Conservation (phyloP, 306 rosid species). For the Sicyos edulis region DNA sequence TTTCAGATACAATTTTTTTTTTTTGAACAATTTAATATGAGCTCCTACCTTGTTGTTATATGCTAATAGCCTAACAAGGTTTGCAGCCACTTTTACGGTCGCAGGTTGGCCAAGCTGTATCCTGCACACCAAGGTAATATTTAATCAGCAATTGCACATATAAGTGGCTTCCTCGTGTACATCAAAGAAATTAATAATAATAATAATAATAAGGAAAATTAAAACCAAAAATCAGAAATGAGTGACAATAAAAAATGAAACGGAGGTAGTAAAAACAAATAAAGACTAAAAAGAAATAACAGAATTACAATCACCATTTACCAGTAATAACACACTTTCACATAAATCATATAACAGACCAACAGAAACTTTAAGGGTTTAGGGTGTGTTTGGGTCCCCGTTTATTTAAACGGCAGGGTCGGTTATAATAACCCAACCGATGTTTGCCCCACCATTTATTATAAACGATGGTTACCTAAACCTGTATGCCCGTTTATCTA, state of each 20-base stretch:
- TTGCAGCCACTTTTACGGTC: slow-evolving; percentile 89
- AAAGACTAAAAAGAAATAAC: no score
- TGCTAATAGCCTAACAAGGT: slow-evolving; percentile 77
- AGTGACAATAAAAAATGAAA: background rate
- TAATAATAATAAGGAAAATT: background rate
- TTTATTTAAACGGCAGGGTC: no score
- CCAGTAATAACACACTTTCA: background rate
- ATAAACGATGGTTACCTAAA: no score
- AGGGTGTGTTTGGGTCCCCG: no score
- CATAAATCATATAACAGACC: background rate
- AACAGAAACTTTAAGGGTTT: background rate
- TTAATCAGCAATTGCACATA: background rate
- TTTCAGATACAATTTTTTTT: background rate
- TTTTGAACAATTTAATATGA: slow-evolving; percentile 6
- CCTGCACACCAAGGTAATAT: slow-evolving; percentile 33
- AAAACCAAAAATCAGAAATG: background rate
- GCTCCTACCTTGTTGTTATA: slow-evolving; percentile 80
- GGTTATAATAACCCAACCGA: no score
- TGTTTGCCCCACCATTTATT: no score
- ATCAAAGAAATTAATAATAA: background rate
- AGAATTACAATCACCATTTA: background rate
- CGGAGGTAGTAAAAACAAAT: background rate
- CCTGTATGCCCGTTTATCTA: no score
- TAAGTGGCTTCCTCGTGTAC: background rate
- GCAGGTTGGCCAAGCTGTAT: slow-evolving; percentile 97